Percentiles rank a stretch among this genome's conserved stretches.
These are phyloP conservation scores for Acmispon strigosus DNA, from an alignment of 306 rosid species.

Conservation along the genomic window DNA sequence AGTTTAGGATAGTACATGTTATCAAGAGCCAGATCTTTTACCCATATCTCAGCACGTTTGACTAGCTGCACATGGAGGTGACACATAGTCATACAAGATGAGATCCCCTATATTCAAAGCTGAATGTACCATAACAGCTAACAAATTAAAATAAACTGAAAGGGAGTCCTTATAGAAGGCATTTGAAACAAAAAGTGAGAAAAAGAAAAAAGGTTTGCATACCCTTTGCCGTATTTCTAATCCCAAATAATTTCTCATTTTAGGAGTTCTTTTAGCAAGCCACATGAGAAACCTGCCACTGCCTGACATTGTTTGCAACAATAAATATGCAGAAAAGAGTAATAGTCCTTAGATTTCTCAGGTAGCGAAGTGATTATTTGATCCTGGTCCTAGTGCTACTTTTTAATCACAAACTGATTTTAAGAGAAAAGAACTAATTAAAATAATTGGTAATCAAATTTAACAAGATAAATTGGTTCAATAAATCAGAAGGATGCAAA, in stretches of 20 bases:
- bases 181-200: slow-evolving; percentile 8
- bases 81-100: not conserved
- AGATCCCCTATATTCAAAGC: not conserved
- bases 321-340: slow-evolving; percentile 12
- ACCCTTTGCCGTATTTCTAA: slow-evolving; percentile 80
- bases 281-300: slow-evolving; percentile 87
- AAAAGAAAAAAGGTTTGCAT: slow-evolving; percentile 11
- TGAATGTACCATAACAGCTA: slow-evolving; percentile 12
- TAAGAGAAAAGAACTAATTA: not conserved
- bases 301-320: slow-evolving; percentile 43
- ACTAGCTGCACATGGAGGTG: slow-evolving; percentile 56
- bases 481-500: not conserved
- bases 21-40: slow-evolving; percentile 63
- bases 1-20: slow-evolving; percentile 55
- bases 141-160: slow-evolving; percentile 13
- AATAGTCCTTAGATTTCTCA: not conserved
- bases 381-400: not conserved
- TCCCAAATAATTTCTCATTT: slow-evolving; percentile 70
- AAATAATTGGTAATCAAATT: not conserved
- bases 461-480: not conserved
- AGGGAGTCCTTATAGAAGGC: slow-evolving; percentile 10
- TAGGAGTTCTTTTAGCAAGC: slow-evolving; percentile 69
- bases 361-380: not conserved
- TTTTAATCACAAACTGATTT: not conserved
- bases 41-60: slow-evolving; percentile 78